phyloP scores from a whole-genome alignment of 306 rosid genomes.

The Quillaja saponaria region DNA sequence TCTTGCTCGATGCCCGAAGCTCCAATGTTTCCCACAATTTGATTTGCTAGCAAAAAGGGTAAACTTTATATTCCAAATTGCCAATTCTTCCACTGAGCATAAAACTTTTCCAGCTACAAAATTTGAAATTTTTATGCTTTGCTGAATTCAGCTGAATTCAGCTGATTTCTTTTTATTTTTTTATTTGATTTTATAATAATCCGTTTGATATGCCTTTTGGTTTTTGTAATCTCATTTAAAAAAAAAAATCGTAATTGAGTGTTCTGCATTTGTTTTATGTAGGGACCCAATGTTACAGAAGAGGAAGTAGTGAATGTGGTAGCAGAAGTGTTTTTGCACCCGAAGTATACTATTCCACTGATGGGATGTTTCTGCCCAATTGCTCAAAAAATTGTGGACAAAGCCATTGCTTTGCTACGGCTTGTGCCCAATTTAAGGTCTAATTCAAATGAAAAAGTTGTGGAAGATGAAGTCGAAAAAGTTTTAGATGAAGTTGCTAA shows the following conservation, averaged over 20 bases:
- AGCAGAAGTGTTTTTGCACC: conserved; percentile 70
- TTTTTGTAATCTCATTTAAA: no score
- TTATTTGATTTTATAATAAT: background rate
- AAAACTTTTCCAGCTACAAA: background rate
- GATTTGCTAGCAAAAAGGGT: conserved; percentile 46
- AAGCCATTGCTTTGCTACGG: conserved; percentile 55
- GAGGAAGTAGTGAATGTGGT: conserved; percentile 56
- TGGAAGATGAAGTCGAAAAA: conserved; percentile 28
- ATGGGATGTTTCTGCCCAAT: conserved; percentile 74
- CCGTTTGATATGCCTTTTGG: background rate
- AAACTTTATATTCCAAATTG: conserved; percentile 5
- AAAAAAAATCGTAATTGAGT: background rate
- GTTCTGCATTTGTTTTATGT: conserved; percentile 8
- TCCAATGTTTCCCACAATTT: conserved; percentile 44
- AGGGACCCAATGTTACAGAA: conserved; percentile 59
- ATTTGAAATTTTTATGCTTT: background rate
- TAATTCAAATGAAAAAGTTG: conserved; percentile 36
- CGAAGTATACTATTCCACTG: conserved; percentile 62
- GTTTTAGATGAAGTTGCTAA: conserved; percentile 43
- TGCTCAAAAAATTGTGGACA: conserved; percentile 49
- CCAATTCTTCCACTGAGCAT: no score
- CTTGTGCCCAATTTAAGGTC: conserved; percentile 61
- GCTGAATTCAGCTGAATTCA: background rate
- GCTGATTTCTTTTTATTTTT: no score
- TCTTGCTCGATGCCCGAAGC: conserved; percentile 71